phyloP scores from a whole-genome alignment of 202 grass and related monocot genomes.

The Carex sylvatica region DNA sequence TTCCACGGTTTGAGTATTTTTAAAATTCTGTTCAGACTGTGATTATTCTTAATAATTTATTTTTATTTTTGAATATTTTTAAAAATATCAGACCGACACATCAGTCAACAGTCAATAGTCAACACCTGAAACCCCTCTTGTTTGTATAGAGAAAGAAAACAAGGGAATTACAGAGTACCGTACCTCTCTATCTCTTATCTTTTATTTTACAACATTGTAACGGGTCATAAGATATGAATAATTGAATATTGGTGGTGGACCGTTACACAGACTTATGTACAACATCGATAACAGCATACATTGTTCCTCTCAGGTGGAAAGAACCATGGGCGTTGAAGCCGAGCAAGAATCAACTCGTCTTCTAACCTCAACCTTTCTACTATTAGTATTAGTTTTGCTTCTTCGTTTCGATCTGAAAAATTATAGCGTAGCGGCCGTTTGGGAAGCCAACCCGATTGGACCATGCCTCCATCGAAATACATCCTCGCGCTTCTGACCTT shows the following conservation, averaged over 20 bases:
- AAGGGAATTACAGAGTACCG: not conserved
- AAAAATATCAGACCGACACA: not conserved
- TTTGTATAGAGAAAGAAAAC: not conserved
- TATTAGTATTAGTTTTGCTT: not conserved
- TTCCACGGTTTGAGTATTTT: too few species aligned
- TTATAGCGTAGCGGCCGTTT: not conserved
- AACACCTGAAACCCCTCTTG: not conserved
- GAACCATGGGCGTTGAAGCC: not conserved
- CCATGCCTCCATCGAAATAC: slow-evolving; percentile 39
- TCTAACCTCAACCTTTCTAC: not conserved
- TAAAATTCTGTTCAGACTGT: too few species aligned
- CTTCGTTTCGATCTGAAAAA: not conserved
- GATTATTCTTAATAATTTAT: too few species aligned
- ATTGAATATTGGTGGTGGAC: too few species aligned
- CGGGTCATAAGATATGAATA: not conserved
- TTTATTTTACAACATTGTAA: not conserved
- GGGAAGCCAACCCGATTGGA: not conserved
- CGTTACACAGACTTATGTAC: not conserved
- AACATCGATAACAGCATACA: not conserved
- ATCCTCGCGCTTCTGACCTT: slow-evolving; percentile 64
- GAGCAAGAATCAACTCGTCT: not conserved
- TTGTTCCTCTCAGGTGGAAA: not conserved
- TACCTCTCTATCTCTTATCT: not conserved
- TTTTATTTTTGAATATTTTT: too few species aligned
- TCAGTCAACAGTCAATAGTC: not conserved